phyloP scores from a whole-genome alignment of 1,139 yeast genomes.

The Lodderomyces parapsilosis region DNA sequence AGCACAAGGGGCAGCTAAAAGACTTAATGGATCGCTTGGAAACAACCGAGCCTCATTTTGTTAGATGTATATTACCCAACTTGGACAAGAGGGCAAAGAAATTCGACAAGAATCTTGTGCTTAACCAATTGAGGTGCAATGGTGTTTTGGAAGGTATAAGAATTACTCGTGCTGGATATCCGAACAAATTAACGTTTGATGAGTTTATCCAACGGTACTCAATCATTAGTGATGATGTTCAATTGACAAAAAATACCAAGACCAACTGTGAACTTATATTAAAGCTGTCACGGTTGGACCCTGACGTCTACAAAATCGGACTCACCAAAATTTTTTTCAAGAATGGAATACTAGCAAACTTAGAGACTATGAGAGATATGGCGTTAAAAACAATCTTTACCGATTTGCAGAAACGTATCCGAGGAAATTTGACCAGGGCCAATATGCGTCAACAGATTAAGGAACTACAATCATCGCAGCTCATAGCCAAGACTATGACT shows the following conservation, averaged over 20 bases:
- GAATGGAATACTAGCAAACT: slow-evolving; percentile 87
- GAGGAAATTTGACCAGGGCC: slow-evolving; percentile 65
- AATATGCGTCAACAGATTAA: slow-evolving; percentile 49
- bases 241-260: slow-evolving; percentile 51
- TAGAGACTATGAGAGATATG: slow-evolving; percentile 77
- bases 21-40: slow-evolving; percentile 72
- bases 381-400: slow-evolving; percentile 58
- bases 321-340: slow-evolving; percentile 87
- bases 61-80: slow-evolving; percentile 93
- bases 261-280: slow-evolving; percentile 71
- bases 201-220: slow-evolving; percentile 78
- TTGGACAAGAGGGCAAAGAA: slow-evolving; percentile 65
- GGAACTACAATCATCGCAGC: slow-evolving; percentile 69
- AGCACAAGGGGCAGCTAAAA: slow-evolving; percentile 78
- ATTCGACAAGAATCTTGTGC: slow-evolving; percentile 74
- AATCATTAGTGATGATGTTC: slow-evolving; percentile 51
- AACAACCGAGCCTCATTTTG: slow-evolving; percentile 92
- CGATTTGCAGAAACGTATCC: slow-evolving; percentile 61
- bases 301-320: slow-evolving; percentile 72
- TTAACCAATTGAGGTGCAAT: slow-evolving; percentile 90
- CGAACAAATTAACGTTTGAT: slow-evolving; percentile 82
- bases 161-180: slow-evolving; percentile 95
- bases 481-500: slow-evolving; percentile 63
- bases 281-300: slow-evolving; percentile 58
- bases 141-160: slow-evolving; percentile 98